A percentile compares a stretch with the other conserved stretches of the same genome.
Conservation (phyloP, 805 yeast species). For the Candida germanica region DNA sequence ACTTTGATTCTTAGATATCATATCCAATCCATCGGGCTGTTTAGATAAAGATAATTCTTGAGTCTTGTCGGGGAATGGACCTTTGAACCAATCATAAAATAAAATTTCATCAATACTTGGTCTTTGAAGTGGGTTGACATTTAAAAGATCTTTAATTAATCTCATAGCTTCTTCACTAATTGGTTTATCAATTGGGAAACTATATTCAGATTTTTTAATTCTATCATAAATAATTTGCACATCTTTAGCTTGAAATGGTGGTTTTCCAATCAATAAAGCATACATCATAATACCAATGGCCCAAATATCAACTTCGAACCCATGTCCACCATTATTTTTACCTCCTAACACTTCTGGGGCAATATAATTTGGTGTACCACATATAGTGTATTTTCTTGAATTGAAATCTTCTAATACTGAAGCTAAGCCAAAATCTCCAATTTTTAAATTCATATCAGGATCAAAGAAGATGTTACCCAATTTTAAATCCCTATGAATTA, state of each 20-base stretch:
- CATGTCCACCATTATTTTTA: slow-evolving; percentile 86
- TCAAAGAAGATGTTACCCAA: slow-evolving; percentile 95
- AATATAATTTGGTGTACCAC: slow-evolving; percentile 98
- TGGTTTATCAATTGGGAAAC: slow-evolving; percentile 69
- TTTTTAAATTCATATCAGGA: slow-evolving; percentile 87
- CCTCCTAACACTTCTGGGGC: slow-evolving; percentile 97
- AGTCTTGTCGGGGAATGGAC: slow-evolving; percentile 73
- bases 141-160: slow-evolving; percentile 69
- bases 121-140: slow-evolving; percentile 75
- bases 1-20: slow-evolving; percentile 59
- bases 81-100: slow-evolving; percentile 83
- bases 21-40: slow-evolving; percentile 55
- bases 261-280: slow-evolving; percentile 89
- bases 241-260: slow-evolving; percentile 96
- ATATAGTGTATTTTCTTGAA: slow-evolving; percentile 85
- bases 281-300: slow-evolving; percentile 95
- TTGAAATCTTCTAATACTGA: slow-evolving; percentile 70
- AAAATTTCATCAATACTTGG: slow-evolving; percentile 78
- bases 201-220: slow-evolving; percentile 77
- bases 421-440: slow-evolving; percentile 99
- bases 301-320: slow-evolving; percentile 96
- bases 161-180: slow-evolving; percentile 70
- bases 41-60: slow-evolving; percentile 60
- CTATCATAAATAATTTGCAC: slow-evolving; percentile 89
- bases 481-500: slow-evolving; percentile 93